A percentile compares a stretch with the other conserved stretches of the same genome.
Conservation (phyloP, 352 stramenopile species). For the Pythium pyrilobum region DNA sequence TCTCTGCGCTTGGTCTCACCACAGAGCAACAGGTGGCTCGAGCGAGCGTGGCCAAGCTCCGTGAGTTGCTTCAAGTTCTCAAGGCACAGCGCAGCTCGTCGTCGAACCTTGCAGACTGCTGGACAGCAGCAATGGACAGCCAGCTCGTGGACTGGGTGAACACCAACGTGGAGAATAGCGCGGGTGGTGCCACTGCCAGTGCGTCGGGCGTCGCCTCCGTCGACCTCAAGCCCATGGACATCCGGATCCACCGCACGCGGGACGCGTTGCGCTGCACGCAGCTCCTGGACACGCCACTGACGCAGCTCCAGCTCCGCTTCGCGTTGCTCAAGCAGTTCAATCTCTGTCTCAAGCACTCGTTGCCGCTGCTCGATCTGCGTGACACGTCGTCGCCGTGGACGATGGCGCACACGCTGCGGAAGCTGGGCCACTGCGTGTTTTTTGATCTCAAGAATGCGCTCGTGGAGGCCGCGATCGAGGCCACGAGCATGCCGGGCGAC, state of each 20-base stretch:
- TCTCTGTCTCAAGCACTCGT: slow-evolving; percentile 51
- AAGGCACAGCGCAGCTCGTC: no score
- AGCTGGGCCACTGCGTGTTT: slow-evolving; percentile 82
- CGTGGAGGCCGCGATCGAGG: slow-evolving; percentile 77
- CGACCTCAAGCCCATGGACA: slow-evolving; percentile 65
- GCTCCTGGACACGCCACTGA: slow-evolving; percentile 46
- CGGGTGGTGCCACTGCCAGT: slow-evolving; percentile 13
- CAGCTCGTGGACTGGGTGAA: slow-evolving; percentile 89
- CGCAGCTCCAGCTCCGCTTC: slow-evolving; percentile 71
- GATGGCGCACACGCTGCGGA: slow-evolving; percentile 59
- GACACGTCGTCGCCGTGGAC: slow-evolving; percentile 70
- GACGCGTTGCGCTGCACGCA: slow-evolving; percentile 72
- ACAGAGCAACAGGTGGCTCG: slow-evolving; percentile 61
- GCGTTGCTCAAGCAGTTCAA: slow-evolving; percentile 84
- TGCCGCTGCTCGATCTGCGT: slow-evolving; percentile 72
- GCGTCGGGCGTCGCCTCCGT: slow-evolving; percentile 26
- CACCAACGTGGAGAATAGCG: slow-evolving; percentile 50
- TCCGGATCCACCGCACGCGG: slow-evolving; percentile 59
- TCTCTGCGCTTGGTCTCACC: slow-evolving; percentile 52
- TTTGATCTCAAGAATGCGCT: slow-evolving; percentile 81
- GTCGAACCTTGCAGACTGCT: no score
- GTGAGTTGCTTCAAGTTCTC: slow-evolving; percentile 21
- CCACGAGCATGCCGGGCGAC: slow-evolving; percentile 54
- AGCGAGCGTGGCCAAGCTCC: slow-evolving; percentile 32
- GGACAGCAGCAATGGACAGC: slow-evolving; percentile 69